Conservation (phyloP, 1,139 yeast genomes). For the Zygosaccharomyces pseudobailii region DNA sequence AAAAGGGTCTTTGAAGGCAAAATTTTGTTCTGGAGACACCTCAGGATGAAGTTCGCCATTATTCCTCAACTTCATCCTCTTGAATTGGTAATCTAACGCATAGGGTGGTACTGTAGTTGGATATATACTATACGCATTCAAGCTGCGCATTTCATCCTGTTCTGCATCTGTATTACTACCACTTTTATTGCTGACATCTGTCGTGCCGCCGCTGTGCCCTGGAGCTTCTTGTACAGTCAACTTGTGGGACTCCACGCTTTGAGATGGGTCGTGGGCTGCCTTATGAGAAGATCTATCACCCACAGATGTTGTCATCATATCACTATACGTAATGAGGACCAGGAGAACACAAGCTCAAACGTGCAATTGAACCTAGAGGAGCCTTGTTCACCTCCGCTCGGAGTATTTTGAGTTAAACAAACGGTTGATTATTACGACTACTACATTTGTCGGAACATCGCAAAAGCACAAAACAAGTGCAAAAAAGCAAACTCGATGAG, state of each 20-base stretch:
- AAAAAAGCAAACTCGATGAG: not conserved
- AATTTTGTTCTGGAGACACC: not conserved
- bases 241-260: not conserved
- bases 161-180: not conserved
- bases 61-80: constrained; percentile 7
- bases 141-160: not conserved
- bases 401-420: not conserved
- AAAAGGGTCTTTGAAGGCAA: constrained; percentile 23
- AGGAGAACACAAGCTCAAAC: not conserved
- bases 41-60: constrained; percentile 1
- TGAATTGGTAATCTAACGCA: constrained; percentile 25
- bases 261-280: not conserved
- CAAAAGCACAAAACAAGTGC: constrained; percentile 4
- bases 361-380: not conserved
- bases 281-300: not conserved
- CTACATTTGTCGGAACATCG: constrained; percentile 1
- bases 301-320: not conserved
- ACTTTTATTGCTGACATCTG: not conserved
- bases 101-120: constrained; percentile 35
- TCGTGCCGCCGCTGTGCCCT: not conserved
- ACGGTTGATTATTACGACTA: not conserved
- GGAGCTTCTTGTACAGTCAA: not conserved
- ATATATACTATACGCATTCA: constrained; percentile 28
- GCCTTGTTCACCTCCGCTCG: not conserved
- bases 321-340: not conserved